Percentiles rank a stretch among this genome's conserved stretches.
These are phyloP conservation scores for Backusella sp. DNA, from an alignment of 192 early-diverging fungal species.

Conservation along the genomic window DNA sequence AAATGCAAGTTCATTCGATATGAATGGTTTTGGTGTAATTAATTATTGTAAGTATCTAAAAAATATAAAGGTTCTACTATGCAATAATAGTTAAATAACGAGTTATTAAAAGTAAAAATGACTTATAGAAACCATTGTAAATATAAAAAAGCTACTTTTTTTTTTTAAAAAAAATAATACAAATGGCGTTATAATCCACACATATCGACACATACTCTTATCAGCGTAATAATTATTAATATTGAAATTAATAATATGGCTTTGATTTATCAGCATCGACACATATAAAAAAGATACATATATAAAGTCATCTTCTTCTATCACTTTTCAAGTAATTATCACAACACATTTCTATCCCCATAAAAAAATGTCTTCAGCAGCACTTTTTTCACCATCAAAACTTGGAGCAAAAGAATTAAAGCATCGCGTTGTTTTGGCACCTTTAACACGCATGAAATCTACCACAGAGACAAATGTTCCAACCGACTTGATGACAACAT, in stretches of 20 bases:
- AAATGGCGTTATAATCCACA: neutral
- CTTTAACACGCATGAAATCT: slow-evolving; percentile 14
- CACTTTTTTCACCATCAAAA: slow-evolving; percentile 22
- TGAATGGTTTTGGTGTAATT: too few species aligned
- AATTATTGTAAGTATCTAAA: too few species aligned
- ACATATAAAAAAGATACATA: neutral
- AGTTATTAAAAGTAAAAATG: too few species aligned
- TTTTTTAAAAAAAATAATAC: neutral
- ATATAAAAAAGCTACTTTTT: too few species aligned
- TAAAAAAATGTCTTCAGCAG: neutral
- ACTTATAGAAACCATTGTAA: too few species aligned
- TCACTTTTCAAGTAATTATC: neutral
- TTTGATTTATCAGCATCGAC: neutral
- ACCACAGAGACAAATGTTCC: neutral
- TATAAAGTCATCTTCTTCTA: neutral
- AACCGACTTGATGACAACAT: neutral
- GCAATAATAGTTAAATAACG: too few species aligned
- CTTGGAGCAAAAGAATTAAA: slow-evolving; percentile 4
- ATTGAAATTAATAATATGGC: neutral
- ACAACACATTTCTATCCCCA: neutral
- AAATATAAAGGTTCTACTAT: too few species aligned
- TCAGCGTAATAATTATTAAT: neutral
- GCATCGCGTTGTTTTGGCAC: slow-evolving; percentile 24
- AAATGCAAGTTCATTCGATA: too few species aligned
- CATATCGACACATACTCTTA: neutral